A percentile compares a stretch with the other conserved stretches of the same genome.
These are phyloP conservation scores for Lachnellula willkommii DNA, from an alignment of 2,329 filamentous ascomycete genomes.

Conservation along the genomic window DNA sequence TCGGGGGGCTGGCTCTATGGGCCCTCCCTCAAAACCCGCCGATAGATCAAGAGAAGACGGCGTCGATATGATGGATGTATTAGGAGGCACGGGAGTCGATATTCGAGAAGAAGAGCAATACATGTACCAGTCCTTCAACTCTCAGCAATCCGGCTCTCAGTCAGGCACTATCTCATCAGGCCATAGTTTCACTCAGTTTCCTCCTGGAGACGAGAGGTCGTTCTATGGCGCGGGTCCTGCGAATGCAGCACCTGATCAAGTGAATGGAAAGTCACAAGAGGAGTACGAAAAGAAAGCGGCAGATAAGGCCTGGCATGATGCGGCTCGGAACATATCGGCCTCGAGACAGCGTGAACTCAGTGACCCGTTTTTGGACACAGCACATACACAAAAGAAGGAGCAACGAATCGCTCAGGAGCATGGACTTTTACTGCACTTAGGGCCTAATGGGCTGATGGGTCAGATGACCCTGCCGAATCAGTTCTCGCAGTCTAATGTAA, in stretches of 20 bases:
- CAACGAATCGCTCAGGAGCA: constrained; percentile 55
- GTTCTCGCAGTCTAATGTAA: constrained; percentile 36
- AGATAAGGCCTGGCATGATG: constrained; percentile 60
- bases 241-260: constrained; percentile 52
- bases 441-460: constrained; percentile 49
- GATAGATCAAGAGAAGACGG: constrained; percentile 53
- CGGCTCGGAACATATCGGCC: constrained; percentile 49
- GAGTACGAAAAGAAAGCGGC: constrained; percentile 61
- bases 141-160: constrained; percentile 38
- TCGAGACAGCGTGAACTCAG: constrained; percentile 53
- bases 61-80: constrained; percentile 75
- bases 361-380: constrained; percentile 44
- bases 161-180: constrained; percentile 37
- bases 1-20: constrained; percentile 43
- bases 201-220: constrained; percentile 48
- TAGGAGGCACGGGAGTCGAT: constrained; percentile 82
- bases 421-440: constrained; percentile 50
- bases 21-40: constrained; percentile 54
- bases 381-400: constrained; percentile 37
- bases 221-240: constrained; percentile 62
- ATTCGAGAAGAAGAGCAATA: constrained; percentile 81
- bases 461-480: constrained; percentile 27
- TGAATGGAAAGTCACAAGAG: constrained; percentile 48
- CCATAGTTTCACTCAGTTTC: constrained; percentile 49
- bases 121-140: constrained; percentile 49